Percentiles rank a stretch among this genome's conserved stretches.
Conservation (phyloP, 2,329 filamentous ascomycete species). For the Fusarium brevicatenulatum region DNA sequence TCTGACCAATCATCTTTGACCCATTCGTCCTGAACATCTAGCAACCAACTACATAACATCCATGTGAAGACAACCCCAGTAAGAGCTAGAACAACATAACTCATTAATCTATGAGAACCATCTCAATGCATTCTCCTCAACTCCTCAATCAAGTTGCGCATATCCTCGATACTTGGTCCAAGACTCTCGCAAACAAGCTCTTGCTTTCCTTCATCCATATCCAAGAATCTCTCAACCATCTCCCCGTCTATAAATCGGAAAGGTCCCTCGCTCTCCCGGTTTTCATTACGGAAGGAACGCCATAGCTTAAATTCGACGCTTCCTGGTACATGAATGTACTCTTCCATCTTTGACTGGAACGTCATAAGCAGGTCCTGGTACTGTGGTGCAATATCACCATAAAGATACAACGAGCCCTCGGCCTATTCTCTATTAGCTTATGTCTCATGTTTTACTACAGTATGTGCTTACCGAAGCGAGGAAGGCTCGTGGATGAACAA, state of each 20-base stretch:
- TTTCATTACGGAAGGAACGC: slow-evolving; percentile 81
- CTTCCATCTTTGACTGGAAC: slow-evolving; percentile 78
- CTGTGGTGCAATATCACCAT: slow-evolving; percentile 77
- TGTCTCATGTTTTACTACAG: background rate
- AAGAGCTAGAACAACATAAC: background rate
- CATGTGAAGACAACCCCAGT: background rate
- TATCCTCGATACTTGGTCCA: slow-evolving; percentile 70
- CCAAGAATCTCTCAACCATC: slow-evolving; percentile 85
- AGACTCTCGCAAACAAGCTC: slow-evolving; percentile 63
- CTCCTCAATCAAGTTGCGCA: slow-evolving; percentile 70
- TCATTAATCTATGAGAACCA: background rate
- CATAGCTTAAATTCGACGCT: slow-evolving; percentile 80
- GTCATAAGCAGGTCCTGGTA: slow-evolving; percentile 84
- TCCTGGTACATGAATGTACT: slow-evolving; percentile 74
- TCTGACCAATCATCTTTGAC: slow-evolving; percentile 38
- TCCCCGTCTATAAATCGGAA: slow-evolving; percentile 93
- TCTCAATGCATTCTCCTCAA: slow-evolving; percentile 69
- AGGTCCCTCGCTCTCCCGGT: slow-evolving; percentile 79
- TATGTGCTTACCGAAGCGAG: slow-evolving; percentile 77
- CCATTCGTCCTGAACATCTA: slow-evolving; percentile 39
- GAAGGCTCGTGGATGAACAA: slow-evolving; percentile 85
- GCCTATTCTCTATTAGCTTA: slow-evolving; percentile 62
- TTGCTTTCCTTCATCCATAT: slow-evolving; percentile 70
- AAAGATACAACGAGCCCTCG: slow-evolving; percentile 91
- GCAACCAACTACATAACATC: background rate